Evolutionary conservation across 345 rosid genomes (phyloP), one percentile per base, ranked within the genome.

Genomic region (Eucalyptus fibrosa): DNA sequence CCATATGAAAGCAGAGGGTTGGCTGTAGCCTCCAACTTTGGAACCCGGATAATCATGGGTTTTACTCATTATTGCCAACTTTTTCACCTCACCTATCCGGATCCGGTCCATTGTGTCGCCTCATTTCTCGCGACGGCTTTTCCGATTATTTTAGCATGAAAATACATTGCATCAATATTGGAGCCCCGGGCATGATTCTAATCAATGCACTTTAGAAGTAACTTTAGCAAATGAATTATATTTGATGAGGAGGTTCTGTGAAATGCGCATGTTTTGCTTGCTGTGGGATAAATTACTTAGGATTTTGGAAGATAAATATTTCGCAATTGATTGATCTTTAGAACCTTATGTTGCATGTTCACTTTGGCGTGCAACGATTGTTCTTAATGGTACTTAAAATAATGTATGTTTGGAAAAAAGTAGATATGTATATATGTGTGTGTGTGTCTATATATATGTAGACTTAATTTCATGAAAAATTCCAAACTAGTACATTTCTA

Each of bases 401-500:
- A 11, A 21, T 21, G 16, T 5, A 56, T 9, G 30, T 56, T 23
- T 56, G 62, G 62, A 56, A 56, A 56, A 56, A 56, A 53, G 59
- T 56, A 56, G 14, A 56, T 23, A 56, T 4, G 30, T 23, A 9
- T 56, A 23, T 55, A 3, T 51, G 3, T 17, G 8, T 16, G 56
- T 51, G 2, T 51, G 3, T 50, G 0, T 50, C 1, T 53, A 19
- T 53, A 8, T 53, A 19, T 53, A 53, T 19, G 2, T 19, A 19
- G 5, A 8, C 5, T 53, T 53, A 53, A 53, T 53, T 21, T 21
- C 11, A 53, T 8, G 11, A 53, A 53, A 53, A 53, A 21, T 0
- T 53, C 0, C 0, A 21, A 53, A 8, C 2, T 53, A 53, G 1
- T 53, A 53, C 2, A 8, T 1, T 53, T 21, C 5, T 2, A 0